A percentile compares a stretch with the other conserved stretches of the same genome.
phyloP scores from a whole-genome alignment of 768 basidiomycete species.

The Neoboletus brunneissimus region DNA sequence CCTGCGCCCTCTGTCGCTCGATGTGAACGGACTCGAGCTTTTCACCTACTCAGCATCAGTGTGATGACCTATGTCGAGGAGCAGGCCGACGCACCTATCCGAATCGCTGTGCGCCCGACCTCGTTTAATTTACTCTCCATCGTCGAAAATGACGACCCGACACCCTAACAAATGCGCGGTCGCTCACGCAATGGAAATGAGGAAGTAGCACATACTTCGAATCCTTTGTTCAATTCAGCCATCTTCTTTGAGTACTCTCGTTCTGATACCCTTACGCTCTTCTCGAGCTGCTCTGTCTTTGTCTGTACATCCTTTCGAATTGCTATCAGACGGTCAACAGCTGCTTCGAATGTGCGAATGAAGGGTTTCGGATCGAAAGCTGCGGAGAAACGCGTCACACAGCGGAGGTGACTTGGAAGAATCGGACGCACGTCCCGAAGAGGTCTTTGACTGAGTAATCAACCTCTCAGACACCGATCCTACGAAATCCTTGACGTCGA shows the following conservation, averaged over 20 bases:
- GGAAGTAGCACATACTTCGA: constrained; percentile 62
- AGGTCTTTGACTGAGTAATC: constrained; percentile 79
- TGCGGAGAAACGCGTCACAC: constrained; percentile 31
- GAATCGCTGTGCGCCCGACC: constrained; percentile 89
- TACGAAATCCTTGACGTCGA: constrained; percentile 89
- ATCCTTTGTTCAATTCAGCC: constrained; percentile 87
- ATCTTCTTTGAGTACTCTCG: constrained; percentile 93
- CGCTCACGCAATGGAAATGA: neutral
- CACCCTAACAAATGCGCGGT: constrained; percentile 51
- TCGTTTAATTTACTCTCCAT: constrained; percentile 92
- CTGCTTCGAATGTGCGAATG: constrained; percentile 86
- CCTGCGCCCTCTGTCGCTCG: constrained; percentile 88
- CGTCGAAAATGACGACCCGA: constrained; percentile 80
- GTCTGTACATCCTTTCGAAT: constrained; percentile 88
- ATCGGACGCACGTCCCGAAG: constrained; percentile 70
- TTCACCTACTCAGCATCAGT: constrained; percentile 57
- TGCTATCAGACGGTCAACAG: constrained; percentile 83
- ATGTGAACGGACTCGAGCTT: constrained; percentile 94
- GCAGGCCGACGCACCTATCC: constrained; percentile 61
- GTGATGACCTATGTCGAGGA: neutral
- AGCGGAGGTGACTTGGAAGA: neutral
- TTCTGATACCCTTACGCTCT: constrained; percentile 83
- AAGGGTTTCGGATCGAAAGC: constrained; percentile 96
- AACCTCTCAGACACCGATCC: constrained; percentile 83
- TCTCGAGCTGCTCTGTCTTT: constrained; percentile 90